These are phyloP conservation scores for Orbilia oligospora DNA, from an alignment of 2,329 filamentous ascomycete species.

Conservation along the genomic window DNA sequence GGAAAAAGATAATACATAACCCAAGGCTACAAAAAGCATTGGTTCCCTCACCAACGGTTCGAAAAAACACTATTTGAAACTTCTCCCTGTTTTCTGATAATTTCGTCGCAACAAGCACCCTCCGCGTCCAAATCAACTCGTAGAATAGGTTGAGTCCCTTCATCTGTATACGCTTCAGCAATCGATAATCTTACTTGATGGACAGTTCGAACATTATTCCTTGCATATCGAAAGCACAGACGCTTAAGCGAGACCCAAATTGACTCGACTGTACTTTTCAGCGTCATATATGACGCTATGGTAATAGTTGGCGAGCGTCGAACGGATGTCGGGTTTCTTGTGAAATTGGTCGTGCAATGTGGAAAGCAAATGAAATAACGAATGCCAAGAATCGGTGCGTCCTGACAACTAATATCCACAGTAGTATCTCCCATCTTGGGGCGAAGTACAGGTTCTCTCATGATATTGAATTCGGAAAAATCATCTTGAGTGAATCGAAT, in stretches of 20 bases:
- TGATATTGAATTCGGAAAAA: too few species aligned
- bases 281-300: background rate
- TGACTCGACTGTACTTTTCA: background rate
- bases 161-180: background rate
- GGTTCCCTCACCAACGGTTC: background rate
- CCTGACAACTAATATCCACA: background rate
- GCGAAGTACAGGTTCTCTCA: background rate
- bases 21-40: too few species aligned
- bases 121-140: slow-evolving; percentile 1
- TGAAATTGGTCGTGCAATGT: slow-evolving; percentile 8
- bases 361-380: background rate
- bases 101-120: background rate
- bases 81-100: background rate
- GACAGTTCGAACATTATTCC: background rate
- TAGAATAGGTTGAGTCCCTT: background rate
- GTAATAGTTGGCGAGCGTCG: background rate
- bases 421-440: background rate
- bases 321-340: background rate
- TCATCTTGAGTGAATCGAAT: background rate
- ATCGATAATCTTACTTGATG: background rate
- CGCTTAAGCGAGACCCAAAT: background rate
- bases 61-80: background rate
- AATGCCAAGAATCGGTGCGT: background rate
- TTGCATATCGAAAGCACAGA: background rate
- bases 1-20: too few species aligned